Conservation (phyloP, 768 basidiomycete species). For the Calocera cornea region DNA sequence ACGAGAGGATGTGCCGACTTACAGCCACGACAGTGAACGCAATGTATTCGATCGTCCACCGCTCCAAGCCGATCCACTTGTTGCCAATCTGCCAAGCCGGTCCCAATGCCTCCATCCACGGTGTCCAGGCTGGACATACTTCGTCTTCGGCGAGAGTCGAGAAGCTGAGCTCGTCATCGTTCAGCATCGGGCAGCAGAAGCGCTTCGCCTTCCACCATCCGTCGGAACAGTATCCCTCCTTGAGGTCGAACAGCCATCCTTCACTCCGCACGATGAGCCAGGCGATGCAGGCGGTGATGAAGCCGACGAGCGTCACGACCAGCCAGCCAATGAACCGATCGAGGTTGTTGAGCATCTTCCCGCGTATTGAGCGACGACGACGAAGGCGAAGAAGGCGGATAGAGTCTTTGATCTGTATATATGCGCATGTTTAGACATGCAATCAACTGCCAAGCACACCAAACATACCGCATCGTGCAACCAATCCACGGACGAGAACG, state of each 20-base stretch:
- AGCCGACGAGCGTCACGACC: slow-evolving; percentile 76
- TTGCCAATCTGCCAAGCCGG: slow-evolving; percentile 22
- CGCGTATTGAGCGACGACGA: slow-evolving; percentile 53
- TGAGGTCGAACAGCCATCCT: slow-evolving; percentile 79
- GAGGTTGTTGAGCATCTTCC: slow-evolving; percentile 44
- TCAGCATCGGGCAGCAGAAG: slow-evolving; percentile 57
- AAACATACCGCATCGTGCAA: slow-evolving; percentile 62
- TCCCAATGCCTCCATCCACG: slow-evolving; percentile 54
- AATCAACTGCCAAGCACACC: slow-evolving; percentile 12
- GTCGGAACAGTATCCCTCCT: slow-evolving; percentile 71
- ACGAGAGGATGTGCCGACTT: slow-evolving; percentile 22
- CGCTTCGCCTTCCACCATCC: slow-evolving; percentile 61
- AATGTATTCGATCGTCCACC: slow-evolving; percentile 46
- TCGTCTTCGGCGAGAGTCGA: slow-evolving; percentile 14
- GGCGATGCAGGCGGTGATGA: slow-evolving; percentile 72
- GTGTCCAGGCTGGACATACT: slow-evolving; percentile 53
- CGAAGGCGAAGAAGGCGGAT: slow-evolving; percentile 62
- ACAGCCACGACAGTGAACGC: slow-evolving; percentile 70
- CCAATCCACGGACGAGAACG: slow-evolving; percentile 89
- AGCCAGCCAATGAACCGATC: slow-evolving; percentile 82
- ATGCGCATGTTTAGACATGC: slow-evolving; percentile 13
- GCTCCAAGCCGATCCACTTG: slow-evolving; percentile 24
- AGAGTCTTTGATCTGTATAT: slow-evolving; percentile 66
- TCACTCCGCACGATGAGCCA: slow-evolving; percentile 78
- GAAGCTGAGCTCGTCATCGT: background rate